Percentiles rank a stretch among this genome's conserved stretches.
Evolutionary conservation across 1,139 yeast genomes (phyloP).

Genomic region (Geotrichum restrictum): DNA sequence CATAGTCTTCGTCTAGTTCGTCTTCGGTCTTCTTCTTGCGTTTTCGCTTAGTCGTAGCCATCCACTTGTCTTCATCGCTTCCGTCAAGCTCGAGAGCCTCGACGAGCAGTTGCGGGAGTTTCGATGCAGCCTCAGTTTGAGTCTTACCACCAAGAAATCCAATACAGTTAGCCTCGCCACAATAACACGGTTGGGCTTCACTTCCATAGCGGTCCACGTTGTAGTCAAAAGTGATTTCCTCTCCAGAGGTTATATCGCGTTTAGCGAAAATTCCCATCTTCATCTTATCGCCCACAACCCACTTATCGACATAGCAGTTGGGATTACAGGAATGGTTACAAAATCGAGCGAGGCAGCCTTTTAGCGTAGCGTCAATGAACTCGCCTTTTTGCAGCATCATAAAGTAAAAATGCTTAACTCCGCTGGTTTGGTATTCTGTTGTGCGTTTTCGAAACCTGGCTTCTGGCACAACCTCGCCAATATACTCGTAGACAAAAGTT

Average conservation of each 20-base stretch:
- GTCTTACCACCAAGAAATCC: slow-evolving; percentile 96
- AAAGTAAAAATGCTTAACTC: slow-evolving; percentile 85
- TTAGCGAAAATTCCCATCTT: slow-evolving; percentile 95
- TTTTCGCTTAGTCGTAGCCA: slow-evolving; percentile 46
- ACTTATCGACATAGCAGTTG: slow-evolving; percentile 90
- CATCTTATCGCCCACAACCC: slow-evolving; percentile 90
- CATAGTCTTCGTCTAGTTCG: slow-evolving; percentile 48
- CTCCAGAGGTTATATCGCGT: slow-evolving; percentile 66
- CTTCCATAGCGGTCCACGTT: slow-evolving; percentile 97
- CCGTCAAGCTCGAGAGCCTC: slow-evolving; percentile 80
- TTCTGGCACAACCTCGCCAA: slow-evolving; percentile 90
- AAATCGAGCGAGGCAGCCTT: slow-evolving; percentile 84
- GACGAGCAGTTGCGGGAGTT: slow-evolving; percentile 76
- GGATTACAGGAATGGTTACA: slow-evolving; percentile 95
- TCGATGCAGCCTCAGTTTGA: slow-evolving; percentile 83
- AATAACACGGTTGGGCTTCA: slow-evolving; percentile 86
- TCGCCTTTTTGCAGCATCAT: slow-evolving; percentile 95
- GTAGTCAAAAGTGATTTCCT: slow-evolving; percentile 92
- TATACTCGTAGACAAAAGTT: slow-evolving; percentile 79
- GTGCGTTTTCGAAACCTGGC: slow-evolving; percentile 65
- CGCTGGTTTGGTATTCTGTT: slow-evolving; percentile 64
- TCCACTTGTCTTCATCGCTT: slow-evolving; percentile 44
- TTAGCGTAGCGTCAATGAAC: slow-evolving; percentile 88
- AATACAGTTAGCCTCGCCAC: slow-evolving; percentile 88
- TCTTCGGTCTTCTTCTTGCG: slow-evolving; percentile 53